Conservation (phyloP, 108 stramenopile genomes). For the Aurantiochytrium sp. region DNA sequence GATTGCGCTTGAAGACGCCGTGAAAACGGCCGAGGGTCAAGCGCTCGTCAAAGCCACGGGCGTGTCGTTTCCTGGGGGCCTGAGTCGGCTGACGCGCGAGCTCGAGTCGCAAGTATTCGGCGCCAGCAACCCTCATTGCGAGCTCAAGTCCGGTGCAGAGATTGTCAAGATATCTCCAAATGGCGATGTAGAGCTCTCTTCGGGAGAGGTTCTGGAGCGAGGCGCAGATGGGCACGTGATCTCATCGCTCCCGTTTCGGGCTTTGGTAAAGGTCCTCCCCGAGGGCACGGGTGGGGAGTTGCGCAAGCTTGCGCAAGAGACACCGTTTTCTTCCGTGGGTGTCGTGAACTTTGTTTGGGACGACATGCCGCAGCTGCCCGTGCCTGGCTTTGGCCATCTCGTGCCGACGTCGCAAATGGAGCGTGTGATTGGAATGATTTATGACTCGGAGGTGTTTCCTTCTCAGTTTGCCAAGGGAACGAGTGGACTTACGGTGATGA, state of each 20-base stretch:
- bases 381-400: background rate
- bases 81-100: background rate
- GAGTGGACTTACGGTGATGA: conserved; percentile 4
- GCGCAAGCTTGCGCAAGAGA: background rate
- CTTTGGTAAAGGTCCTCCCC: background rate
- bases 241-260: background rate
- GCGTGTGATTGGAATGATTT: background rate
- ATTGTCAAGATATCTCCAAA: background rate
- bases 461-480: background rate
- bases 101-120: background rate
- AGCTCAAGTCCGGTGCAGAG: background rate
- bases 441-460: conserved; percentile 6
- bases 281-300: background rate
- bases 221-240: background rate
- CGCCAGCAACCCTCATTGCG: background rate
- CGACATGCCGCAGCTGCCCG: background rate
- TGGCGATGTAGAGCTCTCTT: background rate
- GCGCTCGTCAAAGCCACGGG: background rate
- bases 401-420: background rate
- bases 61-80: background rate
- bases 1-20: background rate
- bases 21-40: background rate
- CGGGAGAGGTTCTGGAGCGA: background rate
- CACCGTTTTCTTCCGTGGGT: background rate
- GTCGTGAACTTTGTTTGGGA: background rate